Percentiles rank a stretch among this genome's conserved stretches.
phyloP scores from a whole-genome alignment of 306 rosid species.

The Quercus glauca region DNA sequence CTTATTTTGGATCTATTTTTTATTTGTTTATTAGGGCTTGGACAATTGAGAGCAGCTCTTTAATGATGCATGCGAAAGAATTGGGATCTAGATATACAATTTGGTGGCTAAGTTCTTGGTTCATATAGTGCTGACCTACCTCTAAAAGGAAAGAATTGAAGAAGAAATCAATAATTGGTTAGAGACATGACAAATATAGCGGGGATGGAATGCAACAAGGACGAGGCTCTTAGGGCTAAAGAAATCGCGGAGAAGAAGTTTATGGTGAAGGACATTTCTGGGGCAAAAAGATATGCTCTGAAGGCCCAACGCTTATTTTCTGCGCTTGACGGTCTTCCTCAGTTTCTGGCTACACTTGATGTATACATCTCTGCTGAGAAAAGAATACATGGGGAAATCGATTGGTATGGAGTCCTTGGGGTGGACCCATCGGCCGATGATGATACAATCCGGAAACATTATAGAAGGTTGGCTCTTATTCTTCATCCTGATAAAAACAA shows the following conservation, averaged over 20 bases:
- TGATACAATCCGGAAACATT: slow-evolving; percentile 53
- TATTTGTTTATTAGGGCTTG: slow-evolving; percentile 27
- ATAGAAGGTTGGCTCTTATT: slow-evolving; percentile 48
- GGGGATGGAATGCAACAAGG: slow-evolving; percentile 64
- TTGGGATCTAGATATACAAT: slow-evolving; percentile 9
- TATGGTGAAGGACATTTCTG: slow-evolving; percentile 31
- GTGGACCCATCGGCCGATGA: slow-evolving; percentile 56
- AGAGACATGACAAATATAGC: slow-evolving; percentile 15
- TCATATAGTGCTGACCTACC: slow-evolving; percentile 12
- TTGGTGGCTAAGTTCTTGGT: slow-evolving; percentile 13
- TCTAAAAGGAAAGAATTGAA: slow-evolving; percentile 23
- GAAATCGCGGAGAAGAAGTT: slow-evolving; percentile 67
- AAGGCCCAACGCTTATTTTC: slow-evolving; percentile 65
- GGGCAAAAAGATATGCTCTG: slow-evolving; percentile 59
- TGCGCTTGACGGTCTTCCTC: slow-evolving; percentile 54
- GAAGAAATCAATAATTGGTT: slow-evolving; percentile 13
- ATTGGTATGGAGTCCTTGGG: slow-evolving; percentile 78
- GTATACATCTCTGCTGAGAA: slow-evolving; percentile 62
- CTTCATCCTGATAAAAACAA: slow-evolving; percentile 83
- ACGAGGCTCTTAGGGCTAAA: slow-evolving; percentile 52
- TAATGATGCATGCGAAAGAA: slow-evolving; percentile 20
- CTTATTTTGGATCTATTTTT: slow-evolving; percentile 21
- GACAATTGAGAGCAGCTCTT: slow-evolving; percentile 20
- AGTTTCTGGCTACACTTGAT: slow-evolving; percentile 54
- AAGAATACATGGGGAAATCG: slow-evolving; percentile 43